Conservation (phyloP, 805 yeast species). For the Metschnikowia continentalis region DNA sequence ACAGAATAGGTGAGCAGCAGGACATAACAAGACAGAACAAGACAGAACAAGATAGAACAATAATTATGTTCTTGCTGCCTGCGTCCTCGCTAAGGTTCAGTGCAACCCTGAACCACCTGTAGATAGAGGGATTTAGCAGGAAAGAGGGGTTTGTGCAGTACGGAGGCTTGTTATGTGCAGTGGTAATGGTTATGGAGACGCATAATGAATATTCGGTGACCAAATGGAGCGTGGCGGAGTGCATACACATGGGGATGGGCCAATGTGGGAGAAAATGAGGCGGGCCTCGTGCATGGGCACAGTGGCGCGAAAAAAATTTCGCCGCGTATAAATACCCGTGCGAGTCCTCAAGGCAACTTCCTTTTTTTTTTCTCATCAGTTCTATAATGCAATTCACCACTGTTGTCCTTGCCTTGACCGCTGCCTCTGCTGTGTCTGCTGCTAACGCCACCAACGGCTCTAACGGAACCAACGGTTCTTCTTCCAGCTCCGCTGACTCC, state of each 20-base stretch:
- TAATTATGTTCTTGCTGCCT: too few species aligned
- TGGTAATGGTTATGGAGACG: background rate
- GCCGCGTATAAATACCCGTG: conserved; percentile 2
- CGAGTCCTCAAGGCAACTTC: background rate
- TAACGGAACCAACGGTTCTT: conserved; percentile 33
- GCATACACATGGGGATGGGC: background rate
- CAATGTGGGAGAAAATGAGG: background rate
- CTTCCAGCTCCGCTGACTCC: conserved; percentile 37
- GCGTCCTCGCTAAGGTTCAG: too few species aligned
- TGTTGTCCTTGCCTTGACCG: conserved; percentile 65
- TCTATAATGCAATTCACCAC: conserved; percentile 67
- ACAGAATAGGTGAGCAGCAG: too few species aligned
- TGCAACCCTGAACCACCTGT: too few species aligned
- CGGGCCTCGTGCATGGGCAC: conserved; percentile 3
- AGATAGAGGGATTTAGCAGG: too few species aligned
- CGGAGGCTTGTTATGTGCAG: too few species aligned
- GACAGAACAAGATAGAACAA: too few species aligned
- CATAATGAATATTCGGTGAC: conserved; percentile 1
- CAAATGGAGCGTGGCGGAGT: background rate
- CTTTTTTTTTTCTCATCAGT: background rate
- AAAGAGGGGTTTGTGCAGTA: too few species aligned
- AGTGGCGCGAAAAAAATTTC: background rate
- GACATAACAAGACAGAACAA: too few species aligned
- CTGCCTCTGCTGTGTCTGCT: conserved; percentile 66
- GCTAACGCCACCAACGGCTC: conserved; percentile 42